Evolutionary conservation across 768 basidiomycete species (phyloP), one percentile per base, ranked within the genome.

Genomic region (Mycena latifolia): DNA sequence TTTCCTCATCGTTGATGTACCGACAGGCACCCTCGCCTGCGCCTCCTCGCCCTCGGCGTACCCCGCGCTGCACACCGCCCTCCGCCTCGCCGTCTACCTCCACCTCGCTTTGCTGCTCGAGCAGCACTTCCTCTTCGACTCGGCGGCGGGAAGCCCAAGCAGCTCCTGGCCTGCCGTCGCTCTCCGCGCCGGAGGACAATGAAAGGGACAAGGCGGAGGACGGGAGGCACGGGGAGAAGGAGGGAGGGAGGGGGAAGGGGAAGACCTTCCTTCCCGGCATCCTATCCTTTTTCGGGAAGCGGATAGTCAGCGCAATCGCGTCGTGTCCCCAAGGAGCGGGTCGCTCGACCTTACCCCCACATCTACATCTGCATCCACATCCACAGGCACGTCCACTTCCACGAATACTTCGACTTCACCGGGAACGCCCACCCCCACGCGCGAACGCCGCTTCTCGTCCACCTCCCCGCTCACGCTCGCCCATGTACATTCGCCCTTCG

Each of bases 71-170:
- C 74, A 76, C 52, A 81, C 79, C 47, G 77, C 86, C 20, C 85
- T 92, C 18, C 83, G 85, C 18, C 69, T 91, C 12, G 71, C 84
- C 0, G 76, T 87, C 18, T 90, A 87, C 72, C 72, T 82, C 11
- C 85, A 88, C 69, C 80, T 89, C 1, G 87, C 88, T 1, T 80
- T 89, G 35, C 65, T 88, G 5, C 84, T 91, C 18, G 90, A 91
- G 70, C 88, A 90, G 71, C 81, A 85, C 39, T 74, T 90, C 6
- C 80, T 91, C 29, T 59, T 77, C 5, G 81, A 88, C 73, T 87
- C 83, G 0, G 76, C 82, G 53, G 81, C 89, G n/a, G 73, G 76
- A 9, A 75, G 91, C 35, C 77, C 74, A 35, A n/a, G n/a, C n/a
- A n/a, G n/a, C n/a, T n/a, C n/a, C n/a, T n/a, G n/a, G n/a, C n/a